phyloP scores from a whole-genome alignment of 225 moss, liverwort and hornwort species.

The Bryum argenteum region DNA sequence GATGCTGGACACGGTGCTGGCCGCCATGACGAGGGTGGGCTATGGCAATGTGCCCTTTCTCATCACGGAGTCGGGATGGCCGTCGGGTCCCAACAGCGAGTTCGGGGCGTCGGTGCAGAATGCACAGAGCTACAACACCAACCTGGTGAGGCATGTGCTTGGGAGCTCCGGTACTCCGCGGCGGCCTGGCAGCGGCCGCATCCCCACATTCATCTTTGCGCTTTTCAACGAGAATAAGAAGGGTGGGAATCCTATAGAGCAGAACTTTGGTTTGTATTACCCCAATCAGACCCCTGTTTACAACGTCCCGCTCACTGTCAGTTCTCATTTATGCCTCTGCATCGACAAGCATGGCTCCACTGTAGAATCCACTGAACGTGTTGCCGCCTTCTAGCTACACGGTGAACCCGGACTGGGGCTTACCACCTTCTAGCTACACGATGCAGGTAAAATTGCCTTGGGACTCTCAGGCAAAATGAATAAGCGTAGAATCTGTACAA shows the following conservation, averaged over 20 bases:
- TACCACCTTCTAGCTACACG: too few species aligned
- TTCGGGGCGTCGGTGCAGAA: conserved; percentile 37
- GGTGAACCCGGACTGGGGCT: too few species aligned
- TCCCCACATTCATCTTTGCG: conserved; percentile 64
- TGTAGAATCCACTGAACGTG: too few species aligned
- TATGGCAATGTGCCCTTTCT: conserved; percentile 29
- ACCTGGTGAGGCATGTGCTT: conserved; percentile 54
- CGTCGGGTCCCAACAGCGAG: conserved; percentile 41
- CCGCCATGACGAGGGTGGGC: conserved; percentile 45
- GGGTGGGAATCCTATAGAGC: conserved; percentile 36
- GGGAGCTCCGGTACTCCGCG: conserved; percentile 53
- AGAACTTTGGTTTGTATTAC: conserved; percentile 48
- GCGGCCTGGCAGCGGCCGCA: conserved; percentile 33
- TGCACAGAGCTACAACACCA: conserved; percentile 52
- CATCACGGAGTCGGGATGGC: conserved; percentile 66
- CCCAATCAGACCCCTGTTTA: conserved; percentile 21
- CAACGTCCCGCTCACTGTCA: conserved; percentile 1
- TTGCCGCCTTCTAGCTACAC: too few species aligned
- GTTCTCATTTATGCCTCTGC: neutral
- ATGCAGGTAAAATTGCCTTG: too few species aligned
- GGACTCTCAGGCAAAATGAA: too few species aligned
- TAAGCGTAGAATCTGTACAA: too few species aligned
- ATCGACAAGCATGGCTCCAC: neutral
- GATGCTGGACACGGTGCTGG: conserved; percentile 54
- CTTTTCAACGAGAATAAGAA: conserved; percentile 59